These are phyloP conservation scores for Phalaenopsis aphrodite DNA, from an alignment of 106 monocot species.

Conservation along the genomic window DNA sequence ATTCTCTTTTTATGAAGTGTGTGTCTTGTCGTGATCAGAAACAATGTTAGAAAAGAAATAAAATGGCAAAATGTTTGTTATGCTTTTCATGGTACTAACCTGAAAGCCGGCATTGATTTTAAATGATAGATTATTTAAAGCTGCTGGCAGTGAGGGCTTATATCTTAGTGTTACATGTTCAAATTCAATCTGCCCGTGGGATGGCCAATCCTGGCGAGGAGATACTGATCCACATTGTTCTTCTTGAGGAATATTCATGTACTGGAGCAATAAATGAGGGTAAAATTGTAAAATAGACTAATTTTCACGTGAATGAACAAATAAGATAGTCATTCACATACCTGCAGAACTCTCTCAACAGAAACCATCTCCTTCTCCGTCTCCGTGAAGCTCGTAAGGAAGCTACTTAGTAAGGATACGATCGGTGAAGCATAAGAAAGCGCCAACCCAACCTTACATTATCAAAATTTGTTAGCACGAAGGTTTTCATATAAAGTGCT, in stretches of 20 bases:
- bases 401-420: conserved; percentile 78
- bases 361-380: conserved; percentile 99
- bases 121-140: conserved; percentile 80
- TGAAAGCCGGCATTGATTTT: conserved; percentile 62
- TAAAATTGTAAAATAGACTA: background rate
- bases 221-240: conserved; percentile 42
- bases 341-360: conserved; percentile 90
- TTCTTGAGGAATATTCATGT: conserved; percentile 89
- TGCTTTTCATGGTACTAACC: conserved; percentile 25
- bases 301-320: background rate
- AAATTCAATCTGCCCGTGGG: conserved; percentile 76
- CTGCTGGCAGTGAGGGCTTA: conserved; percentile 46
- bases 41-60: background rate
- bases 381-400: conserved; percentile 86
- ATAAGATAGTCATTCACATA: conserved; percentile 14
- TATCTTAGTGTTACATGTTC: conserved; percentile 72
- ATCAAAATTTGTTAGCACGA: background rate
- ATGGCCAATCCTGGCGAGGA: conserved; percentile 62
- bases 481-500: background rate
- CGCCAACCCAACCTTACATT: conserved; percentile 70
- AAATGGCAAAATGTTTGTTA: background rate
- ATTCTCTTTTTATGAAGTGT: no score
- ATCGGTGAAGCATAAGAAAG: conserved; percentile 87
- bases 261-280: conserved; percentile 33
- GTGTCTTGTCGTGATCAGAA: background rate